Evolutionary conservation across 768 basidiomycete species (phyloP).

Genomic region (Mycena kentingensis): DNA sequence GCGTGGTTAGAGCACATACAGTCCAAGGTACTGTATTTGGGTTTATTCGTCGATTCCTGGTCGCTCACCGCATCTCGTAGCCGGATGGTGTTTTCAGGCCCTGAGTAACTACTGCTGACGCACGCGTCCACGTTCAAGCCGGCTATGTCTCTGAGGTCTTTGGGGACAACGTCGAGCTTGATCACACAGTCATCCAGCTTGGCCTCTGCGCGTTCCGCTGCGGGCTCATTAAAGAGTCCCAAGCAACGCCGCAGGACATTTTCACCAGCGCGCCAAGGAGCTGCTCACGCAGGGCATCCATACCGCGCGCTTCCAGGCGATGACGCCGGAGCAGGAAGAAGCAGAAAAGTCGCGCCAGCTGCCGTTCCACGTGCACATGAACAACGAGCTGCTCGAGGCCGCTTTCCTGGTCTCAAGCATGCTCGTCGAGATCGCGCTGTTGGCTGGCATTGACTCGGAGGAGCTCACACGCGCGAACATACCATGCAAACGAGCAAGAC

Average conservation of each 20-base stretch:
- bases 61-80: slow-evolving; percentile 44
- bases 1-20: slow-evolving; percentile 98
- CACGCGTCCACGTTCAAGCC: slow-evolving; percentile 65
- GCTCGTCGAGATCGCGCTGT: slow-evolving; percentile 94
- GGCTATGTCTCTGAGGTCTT: slow-evolving; percentile 55
- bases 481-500: slow-evolving; percentile 99
- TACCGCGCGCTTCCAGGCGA: slow-evolving; percentile 82
- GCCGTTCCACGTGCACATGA: slow-evolving; percentile 99
- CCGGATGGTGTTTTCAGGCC: slow-evolving; percentile 92
- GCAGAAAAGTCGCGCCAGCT: slow-evolving; percentile 93
- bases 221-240: slow-evolving; percentile 92
- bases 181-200: slow-evolving; percentile 94
- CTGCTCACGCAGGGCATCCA: slow-evolving; percentile 95
- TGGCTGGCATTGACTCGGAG: slow-evolving; percentile 93
- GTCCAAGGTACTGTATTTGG: slow-evolving; percentile 68
- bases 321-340: slow-evolving; percentile 95
- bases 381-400: slow-evolving; percentile 94
- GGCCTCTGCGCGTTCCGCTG: slow-evolving; percentile 96
- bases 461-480: slow-evolving; percentile 93
- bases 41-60: neutral
- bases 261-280: slow-evolving; percentile 95
- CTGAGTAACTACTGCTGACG: slow-evolving; percentile 70
- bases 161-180: slow-evolving; percentile 64
- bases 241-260: slow-evolving; percentile 90
- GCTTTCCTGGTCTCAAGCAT: slow-evolving; percentile 98